phyloP scores from a whole-genome alignment of 179 eudicot genomes.

The Actinidia arguta region DNA sequence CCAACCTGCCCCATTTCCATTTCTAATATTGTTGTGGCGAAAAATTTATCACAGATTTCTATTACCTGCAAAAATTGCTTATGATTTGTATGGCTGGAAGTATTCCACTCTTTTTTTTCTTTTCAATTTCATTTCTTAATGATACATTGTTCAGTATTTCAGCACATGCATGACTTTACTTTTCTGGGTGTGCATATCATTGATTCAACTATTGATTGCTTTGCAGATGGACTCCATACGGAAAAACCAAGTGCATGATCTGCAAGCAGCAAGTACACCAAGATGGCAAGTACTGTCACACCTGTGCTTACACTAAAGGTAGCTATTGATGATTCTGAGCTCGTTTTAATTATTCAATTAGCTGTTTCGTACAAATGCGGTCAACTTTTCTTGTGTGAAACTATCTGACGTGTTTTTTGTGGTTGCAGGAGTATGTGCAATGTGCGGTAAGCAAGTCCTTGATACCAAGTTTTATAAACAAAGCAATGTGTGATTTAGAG shows the following conservation, averaged over 20 bases:
- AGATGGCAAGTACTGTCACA: conserved; percentile 93
- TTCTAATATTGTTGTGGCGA: too few species aligned
- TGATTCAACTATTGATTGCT: conserved; percentile 10
- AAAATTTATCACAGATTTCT: too few species aligned
- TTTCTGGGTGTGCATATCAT: not conserved
- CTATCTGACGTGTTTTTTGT: conserved; percentile 22
- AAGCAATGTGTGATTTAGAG: conserved; percentile 79
- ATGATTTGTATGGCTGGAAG: not conserved
- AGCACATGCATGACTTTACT: not conserved
- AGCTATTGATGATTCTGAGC: conserved; percentile 10
- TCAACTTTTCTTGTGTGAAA: not conserved
- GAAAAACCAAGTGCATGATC: conserved; percentile 77
- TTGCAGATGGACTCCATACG: conserved; percentile 97
- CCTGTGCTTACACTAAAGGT: conserved; percentile 98
- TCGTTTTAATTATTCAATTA: not conserved
- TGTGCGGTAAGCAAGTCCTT: conserved; percentile 98
- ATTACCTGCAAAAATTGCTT: not conserved
- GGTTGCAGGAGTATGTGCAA: conserved; percentile 98
- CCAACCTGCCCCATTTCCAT: too few species aligned
- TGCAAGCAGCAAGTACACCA: conserved; percentile 99
- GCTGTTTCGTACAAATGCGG: not conserved
- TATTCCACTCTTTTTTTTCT: not conserved
- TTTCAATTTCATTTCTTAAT: not conserved
- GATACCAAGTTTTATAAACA: conserved; percentile 96
- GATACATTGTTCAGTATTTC: not conserved